Evolutionary conservation across 1,284 basidiomycete genomes (phyloP).

Genomic region (Flammula alnicola): DNA sequence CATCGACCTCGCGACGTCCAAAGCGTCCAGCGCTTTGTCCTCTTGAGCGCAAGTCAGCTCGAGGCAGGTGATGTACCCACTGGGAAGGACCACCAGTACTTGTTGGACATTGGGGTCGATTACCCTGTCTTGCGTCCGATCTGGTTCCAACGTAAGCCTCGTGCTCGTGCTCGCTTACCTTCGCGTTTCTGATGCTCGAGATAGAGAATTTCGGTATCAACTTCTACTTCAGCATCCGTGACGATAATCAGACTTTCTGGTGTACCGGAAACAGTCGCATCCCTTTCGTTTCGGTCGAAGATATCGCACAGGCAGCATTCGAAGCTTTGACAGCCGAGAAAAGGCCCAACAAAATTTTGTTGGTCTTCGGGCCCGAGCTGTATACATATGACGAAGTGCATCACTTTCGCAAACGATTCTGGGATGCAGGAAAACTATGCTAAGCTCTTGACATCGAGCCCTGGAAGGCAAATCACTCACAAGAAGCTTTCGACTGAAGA

Average conservation of each 20-base stretch:
- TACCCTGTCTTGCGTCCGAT: constrained; percentile 35
- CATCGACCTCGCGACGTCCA: constrained; percentile 35
- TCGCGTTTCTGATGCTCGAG: not conserved
- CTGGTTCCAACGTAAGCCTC: constrained; percentile 35
- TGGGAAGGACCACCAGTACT: constrained; percentile 34
- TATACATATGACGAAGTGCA: constrained; percentile 30
- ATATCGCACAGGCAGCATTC: constrained; percentile 32
- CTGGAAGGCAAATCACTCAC: constrained; percentile 31
- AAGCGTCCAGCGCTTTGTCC: constrained; percentile 39
- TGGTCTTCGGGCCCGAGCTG: constrained; percentile 33
- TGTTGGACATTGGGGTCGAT: constrained; percentile 31
- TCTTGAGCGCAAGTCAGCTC: constrained; percentile 31
- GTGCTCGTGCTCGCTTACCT: not conserved
- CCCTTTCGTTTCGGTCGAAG: constrained; percentile 30
- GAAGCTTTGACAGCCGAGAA: constrained; percentile 28
- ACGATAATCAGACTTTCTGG: constrained; percentile 23
- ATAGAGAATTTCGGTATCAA: constrained; percentile 28
- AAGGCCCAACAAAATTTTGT: constrained; percentile 27
- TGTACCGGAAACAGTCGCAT: constrained; percentile 27
- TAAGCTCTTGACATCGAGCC: constrained; percentile 21
- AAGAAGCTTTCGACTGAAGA: constrained; percentile 20
- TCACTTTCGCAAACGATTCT: not conserved
- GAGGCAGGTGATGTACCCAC: constrained; percentile 24
- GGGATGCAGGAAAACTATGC: constrained; percentile 8
- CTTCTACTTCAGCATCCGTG: constrained; percentile 21